A percentile compares a stretch with the other conserved stretches of the same genome.
phyloP scores from a whole-genome alignment of 75 land plant species.

The Pseudotsuga menziesii region DNA sequence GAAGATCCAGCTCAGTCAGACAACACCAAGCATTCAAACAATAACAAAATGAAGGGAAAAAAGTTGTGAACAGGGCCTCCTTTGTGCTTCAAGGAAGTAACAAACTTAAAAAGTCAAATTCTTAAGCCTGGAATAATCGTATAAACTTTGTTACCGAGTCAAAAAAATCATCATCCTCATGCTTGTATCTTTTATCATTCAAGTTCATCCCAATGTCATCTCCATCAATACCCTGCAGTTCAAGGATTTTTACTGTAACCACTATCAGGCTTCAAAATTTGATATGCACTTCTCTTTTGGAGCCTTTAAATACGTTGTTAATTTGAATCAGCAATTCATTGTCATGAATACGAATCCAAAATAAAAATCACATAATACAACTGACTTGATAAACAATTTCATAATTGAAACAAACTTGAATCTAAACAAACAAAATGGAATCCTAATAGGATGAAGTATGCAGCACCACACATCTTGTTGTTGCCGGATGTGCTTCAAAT shows the following conservation, averaged over 20 bases:
- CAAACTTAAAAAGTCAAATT: background rate
- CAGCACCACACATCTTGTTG: slow-evolving; percentile 66
- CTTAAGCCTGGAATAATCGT: background rate
- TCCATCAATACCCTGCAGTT: slow-evolving; percentile 54
- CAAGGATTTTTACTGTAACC: slow-evolving; percentile 4
- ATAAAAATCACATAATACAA: background rate
- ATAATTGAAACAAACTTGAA: background rate
- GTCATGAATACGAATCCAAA: background rate
- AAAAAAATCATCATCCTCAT: slow-evolving; percentile 1
- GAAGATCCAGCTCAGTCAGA: background rate
- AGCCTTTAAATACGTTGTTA: background rate
- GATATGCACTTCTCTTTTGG: background rate
- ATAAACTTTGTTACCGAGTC: background rate
- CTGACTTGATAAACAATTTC: background rate
- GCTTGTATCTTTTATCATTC: slow-evolving; percentile 8
- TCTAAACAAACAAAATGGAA: background rate
- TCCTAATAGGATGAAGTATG: background rate
- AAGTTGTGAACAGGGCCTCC: background rate
- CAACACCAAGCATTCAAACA: background rate
- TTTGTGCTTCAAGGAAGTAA: background rate
- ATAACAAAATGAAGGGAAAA: background rate
- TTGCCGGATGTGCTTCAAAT: slow-evolving; percentile 73
- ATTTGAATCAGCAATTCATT: background rate
- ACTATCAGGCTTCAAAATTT: background rate
- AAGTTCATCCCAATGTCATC: slow-evolving; percentile 70